Percentiles rank a stretch among this genome's conserved stretches.
phyloP scores from a whole-genome alignment of 345 rosid genomes.

The Passiflora organensis region DNA sequence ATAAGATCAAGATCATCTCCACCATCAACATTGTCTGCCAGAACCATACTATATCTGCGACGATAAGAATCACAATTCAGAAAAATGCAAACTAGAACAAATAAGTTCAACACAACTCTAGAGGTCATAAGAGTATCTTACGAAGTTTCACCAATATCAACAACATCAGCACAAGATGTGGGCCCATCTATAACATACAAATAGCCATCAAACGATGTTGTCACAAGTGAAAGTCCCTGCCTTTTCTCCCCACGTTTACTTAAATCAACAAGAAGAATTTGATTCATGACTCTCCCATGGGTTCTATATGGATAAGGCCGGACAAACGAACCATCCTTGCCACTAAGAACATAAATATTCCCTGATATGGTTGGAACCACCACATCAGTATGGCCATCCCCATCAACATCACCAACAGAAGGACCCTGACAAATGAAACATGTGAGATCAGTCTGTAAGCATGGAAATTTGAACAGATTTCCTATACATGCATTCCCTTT shows the following conservation, averaged over 20 bases:
- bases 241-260: constrained; percentile 69
- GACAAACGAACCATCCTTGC: constrained; percentile 83
- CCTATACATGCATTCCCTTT: background rate
- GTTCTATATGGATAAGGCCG: constrained; percentile 95
- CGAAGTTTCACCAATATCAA: constrained; percentile 99
- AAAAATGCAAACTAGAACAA: constrained; percentile 5
- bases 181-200: constrained; percentile 96
- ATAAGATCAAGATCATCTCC: constrained; percentile 99
- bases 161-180: constrained; percentile 92
- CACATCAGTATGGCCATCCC: constrained; percentile 92
- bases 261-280: constrained; percentile 89
- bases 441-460: constrained; percentile 12
- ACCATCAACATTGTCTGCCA: constrained; percentile 98
- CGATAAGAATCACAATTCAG: constrained; percentile 12
- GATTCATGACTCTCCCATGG: constrained; percentile 98
- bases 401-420: constrained; percentile 89
- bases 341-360: constrained; percentile 83
- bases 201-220: constrained; percentile 96
- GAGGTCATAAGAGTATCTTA: constrained; percentile 36
- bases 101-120: constrained; percentile 8
- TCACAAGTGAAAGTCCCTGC: constrained; percentile 86
- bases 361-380: constrained; percentile 94
- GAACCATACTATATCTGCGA: constrained; percentile 89
- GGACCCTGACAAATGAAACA: constrained; percentile 58
- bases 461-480: constrained; percentile 2